Conservation (phyloP, 257 asterid genomes). For the Penstemon barbatus region DNA sequence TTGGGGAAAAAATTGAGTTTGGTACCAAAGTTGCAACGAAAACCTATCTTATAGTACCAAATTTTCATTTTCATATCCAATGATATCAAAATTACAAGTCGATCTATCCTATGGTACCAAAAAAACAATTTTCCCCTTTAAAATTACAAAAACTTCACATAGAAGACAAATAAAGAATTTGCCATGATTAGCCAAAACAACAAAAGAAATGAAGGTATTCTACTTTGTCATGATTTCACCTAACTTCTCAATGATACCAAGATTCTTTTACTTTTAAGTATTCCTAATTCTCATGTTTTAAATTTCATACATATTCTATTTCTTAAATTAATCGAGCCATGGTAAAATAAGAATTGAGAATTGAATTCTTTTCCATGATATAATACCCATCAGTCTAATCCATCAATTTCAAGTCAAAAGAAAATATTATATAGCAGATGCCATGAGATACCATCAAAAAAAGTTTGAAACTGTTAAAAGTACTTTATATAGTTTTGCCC, state of each 20-base stretch:
- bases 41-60: no score
- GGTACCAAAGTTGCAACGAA: no score
- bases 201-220: conserved; percentile 6
- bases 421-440: conserved; percentile 10
- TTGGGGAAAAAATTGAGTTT: no score
- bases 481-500: conserved; percentile 28
- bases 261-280: conserved; percentile 22
- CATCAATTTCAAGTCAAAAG: conserved; percentile 17
- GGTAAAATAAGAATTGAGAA: background rate
- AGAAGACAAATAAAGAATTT: conserved; percentile 22
- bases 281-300: background rate
- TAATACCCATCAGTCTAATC: background rate
- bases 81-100: no score
- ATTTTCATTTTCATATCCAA: no score
- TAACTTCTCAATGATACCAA: conserved; percentile 2
- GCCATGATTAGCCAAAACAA: conserved; percentile 19
- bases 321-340: background rate
- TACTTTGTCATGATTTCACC: background rate
- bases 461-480: conserved; percentile 15
- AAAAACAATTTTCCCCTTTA: no score
- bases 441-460: conserved; percentile 18
- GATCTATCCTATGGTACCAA: no score
- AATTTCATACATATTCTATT: background rate
- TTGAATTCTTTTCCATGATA: conserved; percentile 10
- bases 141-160: conserved; percentile 9